Evolutionary conservation across 2,329 filamentous ascomycete genomes (phyloP), one percentile per base, ranked within the genome.

Genomic region (Fonsecaea pedrosoi): DNA sequence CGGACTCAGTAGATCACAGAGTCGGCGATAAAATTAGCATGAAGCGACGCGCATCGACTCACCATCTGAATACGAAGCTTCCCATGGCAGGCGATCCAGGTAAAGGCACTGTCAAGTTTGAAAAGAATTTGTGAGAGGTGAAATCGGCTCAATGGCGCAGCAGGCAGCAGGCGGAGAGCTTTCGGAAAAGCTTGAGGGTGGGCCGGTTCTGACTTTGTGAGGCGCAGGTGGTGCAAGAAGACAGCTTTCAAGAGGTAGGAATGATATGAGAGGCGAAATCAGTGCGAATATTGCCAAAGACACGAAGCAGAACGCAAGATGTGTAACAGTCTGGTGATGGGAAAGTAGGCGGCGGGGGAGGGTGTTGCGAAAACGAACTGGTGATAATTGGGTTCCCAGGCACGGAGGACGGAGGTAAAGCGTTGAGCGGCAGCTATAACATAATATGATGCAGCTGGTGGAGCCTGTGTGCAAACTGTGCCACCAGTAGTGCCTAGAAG

Each of bases 191-290:
- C 66, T 65, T 65, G 62, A 54, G 42, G 45, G 8, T 32, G 64
- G 37, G 58, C 54, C 25, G 54, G 42, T 32, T 59, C 54, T 45
- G 75, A 72, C 56, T 77, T 77, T 25, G 72, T 68, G 50, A 75
- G 74, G 34, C 74, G 73, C 30, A 78, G 71, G 69, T 78, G 76
- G 13, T 74, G 77, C 68, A 77, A 37, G 34, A 61, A 25, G 18
- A 50, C 18, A 50, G 45, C 45, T 50, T 18, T 25, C 45, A 25
- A 78, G 73, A 25, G 74, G 75, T 21, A 21, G n/a, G 7, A 9
- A 15, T 9, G 10, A 50, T 50, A 9, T 6, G 18, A 30, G 18
- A 38, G 7, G 21, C 3, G 37, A 50, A 18, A n/a, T n/a, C 13
- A 50, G 25, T 50, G 21, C 45, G 18, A 30, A 50, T 12, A 13